Evolutionary conservation across 1,284 basidiomycete species (phyloP).

Genomic region (Cryptococcus sp.): DNA sequence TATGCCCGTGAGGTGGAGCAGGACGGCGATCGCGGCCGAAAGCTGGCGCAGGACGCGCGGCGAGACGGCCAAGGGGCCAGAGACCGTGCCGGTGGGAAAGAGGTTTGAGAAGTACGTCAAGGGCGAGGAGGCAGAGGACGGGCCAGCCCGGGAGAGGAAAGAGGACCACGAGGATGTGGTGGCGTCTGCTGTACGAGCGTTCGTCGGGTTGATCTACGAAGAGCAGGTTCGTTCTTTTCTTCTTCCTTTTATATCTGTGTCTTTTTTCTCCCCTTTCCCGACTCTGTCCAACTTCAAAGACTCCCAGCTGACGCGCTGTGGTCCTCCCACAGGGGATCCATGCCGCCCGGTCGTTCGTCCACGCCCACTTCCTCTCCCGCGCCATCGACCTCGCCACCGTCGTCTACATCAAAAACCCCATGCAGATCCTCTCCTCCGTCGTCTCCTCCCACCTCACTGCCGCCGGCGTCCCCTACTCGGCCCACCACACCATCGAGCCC

Average conservation of each 20-base stretch:
- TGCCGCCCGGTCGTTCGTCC: constrained; percentile 75
- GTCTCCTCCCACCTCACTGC: constrained; percentile 62
- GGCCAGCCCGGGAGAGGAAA: constrained; percentile 11
- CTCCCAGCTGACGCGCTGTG: not conserved
- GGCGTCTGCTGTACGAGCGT: constrained; percentile 51
- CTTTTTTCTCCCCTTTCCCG: constrained; percentile 17
- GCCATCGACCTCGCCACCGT: constrained; percentile 74
- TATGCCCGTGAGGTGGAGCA: constrained; percentile 53
- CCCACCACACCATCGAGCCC: constrained; percentile 11
- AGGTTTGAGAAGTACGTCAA: constrained; percentile 24
- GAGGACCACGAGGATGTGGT: constrained; percentile 47
- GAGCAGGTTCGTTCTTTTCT: constrained; percentile 50
- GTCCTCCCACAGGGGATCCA: constrained; percentile 70
- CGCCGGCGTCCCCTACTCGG: constrained; percentile 52
- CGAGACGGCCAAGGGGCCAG: constrained; percentile 6
- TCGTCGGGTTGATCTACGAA: constrained; percentile 57
- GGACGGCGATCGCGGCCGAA: constrained; percentile 67
- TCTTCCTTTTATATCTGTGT: no score
- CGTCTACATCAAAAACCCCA: constrained; percentile 86
- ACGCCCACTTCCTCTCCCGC: constrained; percentile 78
- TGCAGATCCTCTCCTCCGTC: constrained; percentile 72
- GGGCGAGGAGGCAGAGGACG: constrained; percentile 2
- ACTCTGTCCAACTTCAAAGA: constrained; percentile 12
- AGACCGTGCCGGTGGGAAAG: constrained; percentile 25
- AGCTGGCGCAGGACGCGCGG: constrained; percentile 38